Evolutionary conservation across 164 flowering plant genomes (phyloP), one percentile per base, ranked within the genome.

Genomic region (Umbellularia californica): DNA sequence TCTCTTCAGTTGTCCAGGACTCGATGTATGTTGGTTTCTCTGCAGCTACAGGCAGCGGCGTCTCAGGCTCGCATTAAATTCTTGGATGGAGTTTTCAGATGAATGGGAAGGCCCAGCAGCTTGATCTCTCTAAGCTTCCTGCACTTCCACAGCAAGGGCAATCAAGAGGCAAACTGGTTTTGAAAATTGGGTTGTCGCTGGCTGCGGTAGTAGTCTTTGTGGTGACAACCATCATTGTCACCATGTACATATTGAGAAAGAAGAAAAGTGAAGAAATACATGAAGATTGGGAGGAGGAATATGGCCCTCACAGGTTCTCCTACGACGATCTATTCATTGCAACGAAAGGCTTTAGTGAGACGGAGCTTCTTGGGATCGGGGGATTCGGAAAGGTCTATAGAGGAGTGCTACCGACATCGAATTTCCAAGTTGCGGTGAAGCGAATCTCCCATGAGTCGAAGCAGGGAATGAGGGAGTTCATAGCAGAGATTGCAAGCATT

Each of bases 341-440:
- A 13, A 91, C 97, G 0, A 84, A 64, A 58, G 87, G 90, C 4
- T 92, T 92, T 75, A 79, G 77, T 47, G 94, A 90, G 55, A 84
- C 77, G 63, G 84, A 84, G 77, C 79, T 92, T 0, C 80, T 92
- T 7, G 94, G 97, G 11, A 81, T 80, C 65, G 95, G 97, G 14
- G 97, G 95, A 23, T 92, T 90, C 75, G 97, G 95, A 3, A 73
- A 69, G 68, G 97, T 92, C 27, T 90, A 90, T 55, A 88, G 77
- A 79, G 97, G 95, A 9, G 81, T 79, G 15, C 67, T 92, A 19
- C 88, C 87, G 5, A 84, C 70, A 12, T 30, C 72, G n/a, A 72
- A 82, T 3, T 72, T 74, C 47, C 65, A 79, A 70, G 83, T 92
- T 3, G 97, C 97, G 0, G 97, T 92, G n/a, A 92, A 92, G 87